These are phyloP conservation scores for Usnea hakonensis DNA, from an alignment of 495 filamentous ascomycete genomes.

Conservation along the genomic window DNA sequence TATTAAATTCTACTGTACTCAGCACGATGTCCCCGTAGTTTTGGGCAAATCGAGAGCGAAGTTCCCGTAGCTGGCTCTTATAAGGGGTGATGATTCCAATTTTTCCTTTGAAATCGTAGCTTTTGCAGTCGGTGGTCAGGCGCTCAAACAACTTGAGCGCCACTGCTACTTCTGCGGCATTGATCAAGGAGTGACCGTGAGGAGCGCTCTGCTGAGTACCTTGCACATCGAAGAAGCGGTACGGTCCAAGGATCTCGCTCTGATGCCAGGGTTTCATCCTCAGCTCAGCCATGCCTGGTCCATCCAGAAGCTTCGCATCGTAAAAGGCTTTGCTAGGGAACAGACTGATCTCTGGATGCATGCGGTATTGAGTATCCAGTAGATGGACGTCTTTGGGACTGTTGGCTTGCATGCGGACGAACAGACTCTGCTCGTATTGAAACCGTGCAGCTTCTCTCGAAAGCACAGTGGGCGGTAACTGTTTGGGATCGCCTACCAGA, in stretches of 20 bases:
- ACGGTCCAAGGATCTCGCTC: conserved; percentile 73
- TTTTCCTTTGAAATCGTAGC: conserved; percentile 66
- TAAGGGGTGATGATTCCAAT: conserved; percentile 97
- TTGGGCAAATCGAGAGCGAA: conserved; percentile 62
- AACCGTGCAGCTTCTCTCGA: conserved; percentile 87
- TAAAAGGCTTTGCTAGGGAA: conserved; percentile 93
- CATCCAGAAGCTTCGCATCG: conserved; percentile 76
- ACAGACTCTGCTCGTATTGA: conserved; percentile 95
- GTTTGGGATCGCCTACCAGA: conserved; percentile 94
- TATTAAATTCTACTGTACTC: conserved; percentile 87
- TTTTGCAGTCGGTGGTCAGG: conserved; percentile 60
- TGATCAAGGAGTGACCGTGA: conserved; percentile 81
- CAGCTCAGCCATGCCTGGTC: conserved; percentile 66
- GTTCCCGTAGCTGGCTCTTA: conserved; percentile 78
- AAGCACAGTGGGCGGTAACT: conserved; percentile 89
- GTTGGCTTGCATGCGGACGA: conserved; percentile 95
- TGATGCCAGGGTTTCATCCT: conserved; percentile 78
- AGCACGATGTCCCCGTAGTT: conserved; percentile 68
- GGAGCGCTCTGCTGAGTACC: conserved; percentile 73
- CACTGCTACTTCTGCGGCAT: conserved; percentile 74
- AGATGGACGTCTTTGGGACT: conserved; percentile 85
- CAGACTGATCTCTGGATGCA: conserved; percentile 90
- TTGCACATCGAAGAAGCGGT: conserved; percentile 95
- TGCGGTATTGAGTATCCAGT: conserved; percentile 93
- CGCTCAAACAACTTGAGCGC: conserved; percentile 78